phyloP scores from a whole-genome alignment of 2,329 filamentous ascomycete species.

The Colletotrichum phormii region DNA sequence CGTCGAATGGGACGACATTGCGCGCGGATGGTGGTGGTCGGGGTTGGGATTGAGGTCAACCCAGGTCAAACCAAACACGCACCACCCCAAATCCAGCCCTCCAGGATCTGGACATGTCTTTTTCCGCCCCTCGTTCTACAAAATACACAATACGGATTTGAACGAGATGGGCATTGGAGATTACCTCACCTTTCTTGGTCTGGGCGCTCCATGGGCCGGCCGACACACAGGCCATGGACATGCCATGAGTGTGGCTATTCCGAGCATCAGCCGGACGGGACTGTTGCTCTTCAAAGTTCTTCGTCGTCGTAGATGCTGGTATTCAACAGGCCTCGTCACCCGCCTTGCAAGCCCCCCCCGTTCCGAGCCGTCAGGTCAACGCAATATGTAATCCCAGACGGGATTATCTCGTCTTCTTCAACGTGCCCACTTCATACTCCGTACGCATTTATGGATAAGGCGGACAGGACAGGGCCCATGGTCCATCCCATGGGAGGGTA shows the following conservation, averaged over 20 bases:
- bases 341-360: background rate
- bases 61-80: background rate
- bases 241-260: constrained; percentile 26
- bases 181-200: constrained; percentile 5
- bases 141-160: background rate
- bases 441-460: constrained; percentile 6
- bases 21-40: background rate
- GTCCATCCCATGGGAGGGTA: background rate
- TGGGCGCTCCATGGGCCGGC: constrained; percentile 14
- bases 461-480: background rate
- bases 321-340: background rate
- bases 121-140: background rate
- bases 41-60: background rate
- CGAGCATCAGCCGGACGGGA: constrained; percentile 18
- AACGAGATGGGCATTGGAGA: background rate
- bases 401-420: background rate
- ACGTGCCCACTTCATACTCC: background rate
- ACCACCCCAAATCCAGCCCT: background rate
- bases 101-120: background rate
- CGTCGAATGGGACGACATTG: background rate
- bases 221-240: constrained; percentile 6
- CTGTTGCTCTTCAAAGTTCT: background rate
- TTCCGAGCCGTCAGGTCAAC: background rate
- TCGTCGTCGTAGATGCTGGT: background rate
- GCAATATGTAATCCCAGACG: background rate